phyloP scores from a whole-genome alignment of 1,139 yeast genomes.

The Blastobotrys illinoisensis region DNA sequence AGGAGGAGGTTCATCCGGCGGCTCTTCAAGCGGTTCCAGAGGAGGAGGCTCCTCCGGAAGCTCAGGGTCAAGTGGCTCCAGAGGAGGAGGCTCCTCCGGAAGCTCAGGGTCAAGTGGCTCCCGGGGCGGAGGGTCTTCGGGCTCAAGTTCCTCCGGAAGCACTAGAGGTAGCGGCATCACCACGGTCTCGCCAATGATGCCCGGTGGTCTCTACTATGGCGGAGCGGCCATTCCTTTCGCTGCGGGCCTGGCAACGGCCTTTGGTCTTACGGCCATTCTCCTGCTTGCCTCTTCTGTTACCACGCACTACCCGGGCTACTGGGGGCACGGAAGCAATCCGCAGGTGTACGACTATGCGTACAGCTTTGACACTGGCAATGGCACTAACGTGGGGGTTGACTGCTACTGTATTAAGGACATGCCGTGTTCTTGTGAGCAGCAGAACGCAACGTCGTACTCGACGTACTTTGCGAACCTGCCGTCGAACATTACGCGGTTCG shows the following conservation, averaged over 20 bases:
- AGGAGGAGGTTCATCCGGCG: slow-evolving; percentile 8
- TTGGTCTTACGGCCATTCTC: slow-evolving; percentile 17
- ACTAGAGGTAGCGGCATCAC: slow-evolving; percentile 10
- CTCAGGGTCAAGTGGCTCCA: slow-evolving; percentile 2
- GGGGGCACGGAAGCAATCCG: slow-evolving; percentile 18
- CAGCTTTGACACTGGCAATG: slow-evolving; percentile 17
- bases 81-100: slow-evolving; percentile 4
- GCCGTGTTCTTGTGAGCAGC: slow-evolving; percentile 28
- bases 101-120: background rate
- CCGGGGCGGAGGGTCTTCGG: slow-evolving; percentile 3
- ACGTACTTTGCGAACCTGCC: slow-evolving; percentile 20
- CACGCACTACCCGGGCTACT: slow-evolving; percentile 21
- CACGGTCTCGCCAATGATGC: slow-evolving; percentile 6
- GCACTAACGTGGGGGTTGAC: slow-evolving; percentile 19
- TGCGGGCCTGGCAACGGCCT: slow-evolving; percentile 23
- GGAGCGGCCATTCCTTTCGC: slow-evolving; percentile 21
- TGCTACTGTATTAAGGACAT: slow-evolving; percentile 21
- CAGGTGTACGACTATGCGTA: slow-evolving; percentile 21
- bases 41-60: slow-evolving; percentile 5
- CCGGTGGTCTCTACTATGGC: slow-evolving; percentile 22
- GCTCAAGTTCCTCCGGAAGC: slow-evolving; percentile 11
- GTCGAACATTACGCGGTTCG: slow-evolving; percentile 9
- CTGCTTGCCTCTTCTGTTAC: slow-evolving; percentile 9
- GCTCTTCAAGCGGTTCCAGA: slow-evolving; percentile 9
- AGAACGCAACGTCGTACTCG: slow-evolving; percentile 13